Base-by-base conservation (phyloP, 352 stramenopile genomes). In the Phytophthora kernoviae region DNA sequence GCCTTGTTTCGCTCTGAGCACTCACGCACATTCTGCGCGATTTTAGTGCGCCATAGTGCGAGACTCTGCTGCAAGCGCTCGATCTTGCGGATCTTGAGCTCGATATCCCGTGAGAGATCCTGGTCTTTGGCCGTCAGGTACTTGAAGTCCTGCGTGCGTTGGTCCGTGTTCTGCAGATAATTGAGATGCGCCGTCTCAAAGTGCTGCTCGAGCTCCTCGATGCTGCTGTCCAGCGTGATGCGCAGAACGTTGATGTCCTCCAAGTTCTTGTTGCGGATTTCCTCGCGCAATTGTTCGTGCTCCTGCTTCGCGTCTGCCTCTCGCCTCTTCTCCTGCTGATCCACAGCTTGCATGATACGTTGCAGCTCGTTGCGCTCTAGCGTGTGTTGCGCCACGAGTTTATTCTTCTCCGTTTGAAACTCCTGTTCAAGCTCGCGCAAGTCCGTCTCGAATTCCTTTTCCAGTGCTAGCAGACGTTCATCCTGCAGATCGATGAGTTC, bases 201-300 rank as follows among this genome's bases (percentile, higher is more conserved):
- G 62, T 98, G 80, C 68, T 97, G 85, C 67, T 98, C 93, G 1
- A 98, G 78, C 57, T 98, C 90, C 64, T 98, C 88, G 45, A 98
- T 97, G 58, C 85, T 96, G 57, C 80, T 96, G 66, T 98, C 94
- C 1, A 98, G 73, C 7, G 87, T 96, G 47, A 97, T 97, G 17
- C 91, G 77, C 22, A 98, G 64, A 20, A 97, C 87, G 64, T 98
- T 98, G 32, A 98, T 97, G 47, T 98, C 84, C 58, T 99, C 96
- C 15, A 97, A 58, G 74, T 98, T 98, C 54, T 96, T 96, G 75
- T 98, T 98, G 59, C 90, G 84, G 53, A 98, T 97, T 61, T 98
- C 94, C 57, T 98, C 93, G 10, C 90, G 81, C 5, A 96, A 68
- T 57, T 97, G 90, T 41, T 98, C 93, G 66, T 93, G 84, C 51